A percentile compares a stretch with the other conserved stretches of the same genome.
phyloP scores from a whole-genome alignment of 179 eudicot species.

The Spinacia oleracea region DNA sequence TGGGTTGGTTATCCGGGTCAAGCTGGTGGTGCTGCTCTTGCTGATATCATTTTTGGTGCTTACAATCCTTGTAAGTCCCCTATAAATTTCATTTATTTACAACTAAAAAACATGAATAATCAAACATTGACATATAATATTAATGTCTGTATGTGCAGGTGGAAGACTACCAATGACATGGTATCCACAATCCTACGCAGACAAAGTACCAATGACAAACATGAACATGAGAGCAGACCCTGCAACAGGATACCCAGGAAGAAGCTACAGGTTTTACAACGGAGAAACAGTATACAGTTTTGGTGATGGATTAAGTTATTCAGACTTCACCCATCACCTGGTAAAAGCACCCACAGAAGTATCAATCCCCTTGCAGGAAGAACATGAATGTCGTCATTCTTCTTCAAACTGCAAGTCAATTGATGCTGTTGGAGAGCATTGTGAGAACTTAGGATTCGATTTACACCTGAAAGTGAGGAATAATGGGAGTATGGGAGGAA shows the following conservation, averaged over 20 bases:
- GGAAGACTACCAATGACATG: conserved; percentile 78
- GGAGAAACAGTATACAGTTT: conserved; percentile 57
- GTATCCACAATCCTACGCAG: conserved; percentile 66
- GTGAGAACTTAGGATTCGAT: conserved; percentile 33
- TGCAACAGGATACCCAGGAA: conserved; percentile 65
- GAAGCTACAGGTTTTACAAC: conserved; percentile 69
- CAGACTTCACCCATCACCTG: conserved; percentile 48
- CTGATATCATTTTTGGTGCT: conserved; percentile 61
- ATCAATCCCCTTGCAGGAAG: conserved; percentile 38
- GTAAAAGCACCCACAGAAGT: conserved; percentile 47
- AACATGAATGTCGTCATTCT: conserved; percentile 34
- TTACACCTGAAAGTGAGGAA: conserved; percentile 55
- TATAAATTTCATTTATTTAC: not conserved
- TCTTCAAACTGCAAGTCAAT: conserved; percentile 37
- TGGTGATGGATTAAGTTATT: conserved; percentile 70
- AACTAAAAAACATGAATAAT: not conserved
- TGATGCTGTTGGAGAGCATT: conserved; percentile 36
- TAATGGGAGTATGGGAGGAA: conserved; percentile 53
- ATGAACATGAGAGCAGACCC: conserved; percentile 83
- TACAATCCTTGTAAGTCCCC: conserved; percentile 51
- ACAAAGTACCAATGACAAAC: conserved; percentile 65
- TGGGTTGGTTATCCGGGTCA: conserved; percentile 86
- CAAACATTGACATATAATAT: too few species aligned
- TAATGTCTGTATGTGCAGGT: too few species aligned
- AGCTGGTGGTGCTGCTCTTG: conserved; percentile 77